Evolutionary conservation across 169 alveolate species (phyloP).

Genomic region (Plasmodium adleri): DNA sequence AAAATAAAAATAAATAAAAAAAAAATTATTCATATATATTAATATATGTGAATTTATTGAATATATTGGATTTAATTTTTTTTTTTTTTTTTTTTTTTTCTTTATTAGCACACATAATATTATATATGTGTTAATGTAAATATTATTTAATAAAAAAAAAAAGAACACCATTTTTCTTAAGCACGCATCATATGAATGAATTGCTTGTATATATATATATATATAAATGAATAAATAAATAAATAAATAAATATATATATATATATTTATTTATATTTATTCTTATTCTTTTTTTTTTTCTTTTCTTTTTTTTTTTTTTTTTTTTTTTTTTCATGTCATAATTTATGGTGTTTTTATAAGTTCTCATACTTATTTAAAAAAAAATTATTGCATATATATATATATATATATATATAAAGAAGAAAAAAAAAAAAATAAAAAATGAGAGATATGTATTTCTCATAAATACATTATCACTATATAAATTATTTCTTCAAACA

Average conservation of each 20-base stretch:
- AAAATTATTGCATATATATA: too few species aligned
- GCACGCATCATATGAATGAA: constrained; percentile 55
- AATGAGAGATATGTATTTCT: too few species aligned
- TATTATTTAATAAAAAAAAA: constrained; percentile 24
- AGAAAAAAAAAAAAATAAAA: background rate
- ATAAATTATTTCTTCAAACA: constrained; percentile 27
- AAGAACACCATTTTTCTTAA: background rate
- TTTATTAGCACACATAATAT: background rate
- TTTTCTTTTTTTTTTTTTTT: background rate
- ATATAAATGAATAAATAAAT: background rate
- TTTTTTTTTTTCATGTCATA: constrained; percentile 5
- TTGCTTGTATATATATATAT: constrained; percentile 14
- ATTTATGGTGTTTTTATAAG: constrained; percentile 10
- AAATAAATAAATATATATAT: constrained; percentile 7
- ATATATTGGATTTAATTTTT: background rate
- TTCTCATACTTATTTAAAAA: background rate
- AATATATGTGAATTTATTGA: too few species aligned
- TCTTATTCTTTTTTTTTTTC: background rate
- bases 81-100: background rate
- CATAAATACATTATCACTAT: background rate
- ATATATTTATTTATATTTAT: background rate
- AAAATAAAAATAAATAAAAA: background rate
- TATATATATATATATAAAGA: background rate
- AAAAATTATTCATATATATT: background rate
- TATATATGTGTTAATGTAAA: constrained; percentile 1